These are phyloP conservation scores for Emiliania huxleyi DNA, from an alignment of 78 protist species.

Conservation along the genomic window DNA sequence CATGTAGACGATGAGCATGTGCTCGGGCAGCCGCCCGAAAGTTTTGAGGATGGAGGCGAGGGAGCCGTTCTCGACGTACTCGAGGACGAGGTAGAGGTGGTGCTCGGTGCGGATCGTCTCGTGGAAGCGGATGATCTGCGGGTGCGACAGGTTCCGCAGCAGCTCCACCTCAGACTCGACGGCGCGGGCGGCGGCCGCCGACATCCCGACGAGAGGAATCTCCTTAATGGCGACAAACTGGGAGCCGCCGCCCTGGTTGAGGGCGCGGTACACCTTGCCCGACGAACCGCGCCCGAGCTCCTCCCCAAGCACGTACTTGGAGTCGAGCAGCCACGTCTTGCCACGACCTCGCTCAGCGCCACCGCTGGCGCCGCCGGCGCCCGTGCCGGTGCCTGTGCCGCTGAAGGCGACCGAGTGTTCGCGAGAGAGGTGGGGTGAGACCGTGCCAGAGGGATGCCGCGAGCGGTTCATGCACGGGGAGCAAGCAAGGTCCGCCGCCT, in stretches of 20 bases:
- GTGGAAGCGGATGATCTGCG: conserved; percentile 76
- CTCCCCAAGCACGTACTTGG: background rate
- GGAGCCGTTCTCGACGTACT: conserved; percentile 90
- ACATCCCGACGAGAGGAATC: conserved; percentile 36
- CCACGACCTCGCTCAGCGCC: no score
- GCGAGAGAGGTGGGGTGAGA: no score
- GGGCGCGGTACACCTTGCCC: conserved; percentile 38
- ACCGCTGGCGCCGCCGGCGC: no score
- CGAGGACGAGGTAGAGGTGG: conserved; percentile 75
- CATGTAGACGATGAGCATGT: conserved; percentile 71
- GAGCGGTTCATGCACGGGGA: no score
- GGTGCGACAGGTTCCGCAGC: conserved; percentile 72
- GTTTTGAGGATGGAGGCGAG: conserved; percentile 64
- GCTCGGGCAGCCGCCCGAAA: conserved; percentile 88
- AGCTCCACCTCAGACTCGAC: conserved; percentile 76
- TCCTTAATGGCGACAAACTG: conserved; percentile 84
- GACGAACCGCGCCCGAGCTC: conserved; percentile 29
- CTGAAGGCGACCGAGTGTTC: no score
- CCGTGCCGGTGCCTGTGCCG: no score
- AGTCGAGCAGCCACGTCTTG: background rate
- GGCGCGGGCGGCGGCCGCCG: background rate
- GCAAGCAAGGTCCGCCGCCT: no score
- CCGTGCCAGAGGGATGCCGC: no score
- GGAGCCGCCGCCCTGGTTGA: conserved; percentile 66
- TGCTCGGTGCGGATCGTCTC: conserved; percentile 53